Percentiles rank a stretch among this genome's conserved stretches.
These are phyloP conservation scores for Alloascoidea africana DNA, from an alignment of 805 yeast genomes.

Conservation along the genomic window DNA sequence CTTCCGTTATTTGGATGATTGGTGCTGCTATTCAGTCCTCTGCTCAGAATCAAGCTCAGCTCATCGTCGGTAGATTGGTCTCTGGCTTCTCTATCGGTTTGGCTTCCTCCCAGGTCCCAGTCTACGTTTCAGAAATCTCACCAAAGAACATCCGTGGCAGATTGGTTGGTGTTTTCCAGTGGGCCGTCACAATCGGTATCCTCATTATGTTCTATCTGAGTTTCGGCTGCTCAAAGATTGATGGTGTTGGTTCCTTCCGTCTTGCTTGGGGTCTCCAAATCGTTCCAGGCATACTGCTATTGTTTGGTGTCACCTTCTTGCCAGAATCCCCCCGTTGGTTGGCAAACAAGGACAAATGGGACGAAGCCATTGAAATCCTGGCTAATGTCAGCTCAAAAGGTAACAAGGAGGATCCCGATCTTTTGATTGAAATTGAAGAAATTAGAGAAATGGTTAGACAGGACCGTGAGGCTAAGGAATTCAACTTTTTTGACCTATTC, in stretches of 20 bases:
- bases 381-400: constrained; percentile 14
- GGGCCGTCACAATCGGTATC: constrained; percentile 42
- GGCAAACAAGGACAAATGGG: constrained; percentile 32
- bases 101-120: constrained; percentile 8
- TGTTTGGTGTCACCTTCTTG: constrained; percentile 23
- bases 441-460: constrained; percentile 39
- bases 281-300: constrained; percentile 32
- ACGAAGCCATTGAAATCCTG: constrained; percentile 24
- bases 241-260: constrained; percentile 39
- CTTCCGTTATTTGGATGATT: constrained; percentile 8
- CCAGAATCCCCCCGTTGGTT: constrained; percentile 29
- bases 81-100: constrained; percentile 49
- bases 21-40: constrained; percentile 18
- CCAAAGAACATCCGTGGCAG: constrained; percentile 6
- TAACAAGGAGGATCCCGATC: constrained; percentile 10
- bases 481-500: constrained; percentile 36
- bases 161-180: constrained; percentile 28
- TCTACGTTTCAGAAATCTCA: constrained; percentile 7
- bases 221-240: constrained; percentile 25
- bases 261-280: constrained; percentile 47
- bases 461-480: constrained; percentile 31
- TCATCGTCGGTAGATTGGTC: constrained; percentile 40
- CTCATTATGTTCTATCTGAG: constrained; percentile 37
- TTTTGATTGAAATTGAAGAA: constrained; percentile 36
- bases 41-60: constrained; percentile 25